phyloP scores from a whole-genome alignment of 2,329 filamentous ascomycete genomes.

The Curvularia spicifera region DNA sequence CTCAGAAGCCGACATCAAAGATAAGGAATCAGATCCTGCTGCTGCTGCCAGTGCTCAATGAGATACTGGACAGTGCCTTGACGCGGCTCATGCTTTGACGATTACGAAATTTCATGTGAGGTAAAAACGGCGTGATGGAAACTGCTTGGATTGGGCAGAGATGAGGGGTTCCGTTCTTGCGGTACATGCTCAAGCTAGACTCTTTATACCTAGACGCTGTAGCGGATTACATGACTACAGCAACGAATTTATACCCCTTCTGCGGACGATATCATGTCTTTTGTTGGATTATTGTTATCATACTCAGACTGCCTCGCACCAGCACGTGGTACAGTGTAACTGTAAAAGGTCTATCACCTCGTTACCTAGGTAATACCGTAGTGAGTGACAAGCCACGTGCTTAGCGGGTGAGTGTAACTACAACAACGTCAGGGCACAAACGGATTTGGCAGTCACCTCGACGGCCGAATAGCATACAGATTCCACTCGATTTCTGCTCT shows the following conservation, averaged over 20 bases:
- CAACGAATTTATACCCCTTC: constrained; percentile 15
- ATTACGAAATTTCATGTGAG: constrained; percentile 20
- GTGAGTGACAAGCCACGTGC: not conserved
- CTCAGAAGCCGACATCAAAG: constrained; percentile 15
- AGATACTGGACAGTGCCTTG: constrained; percentile 1
- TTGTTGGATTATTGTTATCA: not conserved
- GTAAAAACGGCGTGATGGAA: constrained; percentile 25
- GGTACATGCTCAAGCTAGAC: constrained; percentile 15
- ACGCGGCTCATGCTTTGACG: constrained; percentile 10
- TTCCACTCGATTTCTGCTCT: not conserved
- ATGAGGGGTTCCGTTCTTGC: constrained; percentile 7
- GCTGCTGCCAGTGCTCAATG: constrained; percentile 16
- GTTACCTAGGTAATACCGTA: not conserved
- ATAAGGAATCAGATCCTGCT: constrained; percentile 24
- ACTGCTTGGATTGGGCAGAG: constrained; percentile 14
- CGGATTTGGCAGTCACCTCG: not conserved
- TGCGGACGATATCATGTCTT: not conserved
- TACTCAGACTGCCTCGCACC: not conserved
- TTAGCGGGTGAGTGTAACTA: not conserved
- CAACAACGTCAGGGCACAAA: not conserved
- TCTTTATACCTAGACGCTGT: constrained; percentile 12
- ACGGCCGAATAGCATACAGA: not conserved
- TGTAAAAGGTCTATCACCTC: not conserved
- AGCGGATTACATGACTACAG: constrained; percentile 8
- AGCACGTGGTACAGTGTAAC: not conserved